phyloP scores from a whole-genome alignment of 306 rosid genomes.

The Lupinus albus region DNA sequence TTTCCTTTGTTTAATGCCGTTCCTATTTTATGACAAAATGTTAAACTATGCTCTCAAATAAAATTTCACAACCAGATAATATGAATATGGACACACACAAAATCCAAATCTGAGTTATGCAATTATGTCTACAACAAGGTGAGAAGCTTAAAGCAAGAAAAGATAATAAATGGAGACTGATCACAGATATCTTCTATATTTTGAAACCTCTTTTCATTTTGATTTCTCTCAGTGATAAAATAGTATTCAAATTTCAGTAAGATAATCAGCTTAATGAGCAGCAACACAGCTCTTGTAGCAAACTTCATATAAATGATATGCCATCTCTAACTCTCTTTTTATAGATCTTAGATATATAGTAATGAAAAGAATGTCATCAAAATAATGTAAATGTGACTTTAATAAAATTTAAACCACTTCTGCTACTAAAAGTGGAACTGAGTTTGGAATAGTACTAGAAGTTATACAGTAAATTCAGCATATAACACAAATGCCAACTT shows the following conservation, averaged over 20 bases:
- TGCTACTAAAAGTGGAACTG: too few relatives aligned
- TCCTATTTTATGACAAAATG: conserved; percentile 55
- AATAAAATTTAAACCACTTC: neutral
- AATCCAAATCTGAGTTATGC: neutral
- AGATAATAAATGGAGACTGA: neutral
- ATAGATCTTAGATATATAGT: neutral
- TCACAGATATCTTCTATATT: neutral
- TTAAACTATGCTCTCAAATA: conserved; percentile 2
- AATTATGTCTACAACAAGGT: conserved; percentile 8
- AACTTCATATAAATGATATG: neutral
- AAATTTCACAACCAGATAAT: conserved; percentile 6
- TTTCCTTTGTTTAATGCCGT: conserved; percentile 92
- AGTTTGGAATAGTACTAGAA: too few relatives aligned
- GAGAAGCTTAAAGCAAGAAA: neutral
- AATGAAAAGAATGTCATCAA: neutral
- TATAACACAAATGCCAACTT: too few relatives aligned
- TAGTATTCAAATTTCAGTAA: neutral
- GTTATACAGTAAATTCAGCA: too few relatives aligned
- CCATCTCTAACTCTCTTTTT: neutral
- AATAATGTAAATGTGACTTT: neutral
- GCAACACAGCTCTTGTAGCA: neutral
- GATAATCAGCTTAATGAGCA: neutral
- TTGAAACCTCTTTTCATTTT: conserved; percentile 9
- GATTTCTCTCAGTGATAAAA: neutral
- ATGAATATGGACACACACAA: neutral